Conservation (phyloP, 2,329 filamentous ascomycete genomes). For the Cladosporium sp. region DNA sequence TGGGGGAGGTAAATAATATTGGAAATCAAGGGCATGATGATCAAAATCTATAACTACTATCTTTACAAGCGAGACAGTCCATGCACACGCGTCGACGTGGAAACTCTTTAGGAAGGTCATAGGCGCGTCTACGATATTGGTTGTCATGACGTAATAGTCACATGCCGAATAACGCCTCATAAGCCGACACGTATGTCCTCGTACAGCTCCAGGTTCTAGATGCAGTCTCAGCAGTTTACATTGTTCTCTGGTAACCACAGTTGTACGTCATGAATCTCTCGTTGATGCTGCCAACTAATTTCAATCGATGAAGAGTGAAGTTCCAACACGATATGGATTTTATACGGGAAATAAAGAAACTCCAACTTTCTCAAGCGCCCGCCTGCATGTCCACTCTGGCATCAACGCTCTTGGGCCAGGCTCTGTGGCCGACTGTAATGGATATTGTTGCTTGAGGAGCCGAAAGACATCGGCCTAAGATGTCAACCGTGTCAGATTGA, state of each 20-base stretch:
- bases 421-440: not conserved
- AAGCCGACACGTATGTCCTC: slow-evolving; percentile 7
- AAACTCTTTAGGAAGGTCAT: slow-evolving; percentile 3
- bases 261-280: not conserved
- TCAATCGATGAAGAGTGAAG: not conserved
- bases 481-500: not conserved
- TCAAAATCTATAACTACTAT: not conserved
- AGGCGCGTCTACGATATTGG: not conserved
- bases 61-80: not conserved
- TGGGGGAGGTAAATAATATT: not conserved
- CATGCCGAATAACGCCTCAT: slow-evolving; percentile 8
- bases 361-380: not conserved
- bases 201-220: not conserved
- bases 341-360: not conserved
- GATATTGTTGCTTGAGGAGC: not conserved
- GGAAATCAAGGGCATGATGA: slow-evolving; percentile 8
- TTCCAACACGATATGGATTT: not conserved
- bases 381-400: not conserved
- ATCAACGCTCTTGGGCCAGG: not conserved
- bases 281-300: too few relatives aligned
- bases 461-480: not conserved
- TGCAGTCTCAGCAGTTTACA: not conserved
- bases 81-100: slow-evolving; percentile 8
- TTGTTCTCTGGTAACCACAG: not conserved
- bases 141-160: not conserved